Percentiles rank a stretch among this genome's conserved stretches.
phyloP scores from a whole-genome alignment of 1,139 yeast species.

The Arxiozyma slooffiae region DNA sequence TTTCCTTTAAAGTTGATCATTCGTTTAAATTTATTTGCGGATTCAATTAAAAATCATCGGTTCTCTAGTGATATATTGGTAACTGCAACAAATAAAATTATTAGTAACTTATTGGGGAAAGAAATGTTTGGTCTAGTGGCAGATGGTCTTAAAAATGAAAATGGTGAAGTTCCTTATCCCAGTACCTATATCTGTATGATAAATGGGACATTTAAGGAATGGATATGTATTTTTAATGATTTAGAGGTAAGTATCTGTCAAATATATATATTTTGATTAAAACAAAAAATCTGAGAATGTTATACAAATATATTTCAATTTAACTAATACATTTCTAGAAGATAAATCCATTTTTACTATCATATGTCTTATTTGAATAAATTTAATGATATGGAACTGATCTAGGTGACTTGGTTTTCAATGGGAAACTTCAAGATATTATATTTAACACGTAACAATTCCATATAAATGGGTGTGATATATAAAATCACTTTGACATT shows the following conservation, averaged over 20 bases:
- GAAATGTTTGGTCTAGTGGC: slow-evolving; percentile 50
- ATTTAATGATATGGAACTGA: slow-evolving; percentile 4
- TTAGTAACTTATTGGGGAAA: slow-evolving; percentile 32
- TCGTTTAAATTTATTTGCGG: slow-evolving; percentile 34
- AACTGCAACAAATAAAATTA: slow-evolving; percentile 25
- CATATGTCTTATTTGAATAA: slow-evolving; percentile 6
- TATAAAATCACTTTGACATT: not conserved
- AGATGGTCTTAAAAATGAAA: slow-evolving; percentile 40
- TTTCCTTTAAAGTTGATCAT: slow-evolving; percentile 41
- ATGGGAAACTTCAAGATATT: not conserved
- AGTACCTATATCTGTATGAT: slow-evolving; percentile 52
- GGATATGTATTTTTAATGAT: slow-evolving; percentile 41
- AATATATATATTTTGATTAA: slow-evolving; percentile 5
- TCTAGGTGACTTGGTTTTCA: not conserved
- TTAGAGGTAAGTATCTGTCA: slow-evolving; percentile 16
- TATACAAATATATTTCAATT: slow-evolving; percentile 12
- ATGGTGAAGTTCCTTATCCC: slow-evolving; percentile 25
- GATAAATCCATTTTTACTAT: slow-evolving; percentile 2
- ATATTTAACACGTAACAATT: slow-evolving; percentile 4
- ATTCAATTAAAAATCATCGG: not conserved
- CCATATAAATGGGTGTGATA: not conserved
- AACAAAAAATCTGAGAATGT: slow-evolving; percentile 8
- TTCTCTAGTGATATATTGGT: slow-evolving; percentile 5
- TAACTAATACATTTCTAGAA: slow-evolving; percentile 9
- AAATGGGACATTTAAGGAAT: slow-evolving; percentile 44